Evolutionary conservation across 495 filamentous ascomycete genomes (phyloP), one percentile per base, ranked within the genome.

Genomic region (Barbatosphaeria neglecta): DNA sequence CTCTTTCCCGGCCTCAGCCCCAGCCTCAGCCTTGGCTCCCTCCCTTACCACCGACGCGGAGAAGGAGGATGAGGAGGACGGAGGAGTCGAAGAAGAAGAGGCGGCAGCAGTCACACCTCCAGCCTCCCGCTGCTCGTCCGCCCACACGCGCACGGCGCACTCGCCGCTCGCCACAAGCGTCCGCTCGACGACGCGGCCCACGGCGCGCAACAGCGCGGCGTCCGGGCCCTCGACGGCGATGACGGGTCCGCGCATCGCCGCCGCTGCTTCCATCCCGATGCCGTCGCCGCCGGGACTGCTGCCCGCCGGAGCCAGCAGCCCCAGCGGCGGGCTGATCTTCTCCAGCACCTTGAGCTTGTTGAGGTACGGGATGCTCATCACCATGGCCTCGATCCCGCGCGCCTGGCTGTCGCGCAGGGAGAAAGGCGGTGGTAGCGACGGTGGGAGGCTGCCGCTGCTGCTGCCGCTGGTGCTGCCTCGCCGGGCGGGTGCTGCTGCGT

Each of bases 161-260:
- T 80, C 79, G 6, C 68, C 63, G 50, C 75, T 74, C 39, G 69
- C 75, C 19, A 57, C 61, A 20, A 94, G 57, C 18, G 73, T 72
- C 8, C 72, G 70, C 37, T 79, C 74, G 3, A 95, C 75, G 50
- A 81, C 80, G 17, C 68, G 60, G 1, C 77, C 70, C 6, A 87
- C 71, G 6, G 66, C 59, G 37, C 69, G 67, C 10, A 84, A 66
- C 11, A 82, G 54, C 1, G 59, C 51, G 2, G 61, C 54, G 43
- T 84, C 74, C 19, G 82, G 65, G 13, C 89, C 87, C 58, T 98
- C 92, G 19, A 98, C 62, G 0, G 86, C 82, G 40, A 97, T 81
- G 22, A 96, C 74, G 1, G 86, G 75, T 0, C 93, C 89, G 35
- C 90, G 75, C 20, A 70, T 61, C 45, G n/a, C n/a, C n/a, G n/a